Conservation (phyloP, 768 basidiomycete genomes). For the Lactarius indigo region DNA sequence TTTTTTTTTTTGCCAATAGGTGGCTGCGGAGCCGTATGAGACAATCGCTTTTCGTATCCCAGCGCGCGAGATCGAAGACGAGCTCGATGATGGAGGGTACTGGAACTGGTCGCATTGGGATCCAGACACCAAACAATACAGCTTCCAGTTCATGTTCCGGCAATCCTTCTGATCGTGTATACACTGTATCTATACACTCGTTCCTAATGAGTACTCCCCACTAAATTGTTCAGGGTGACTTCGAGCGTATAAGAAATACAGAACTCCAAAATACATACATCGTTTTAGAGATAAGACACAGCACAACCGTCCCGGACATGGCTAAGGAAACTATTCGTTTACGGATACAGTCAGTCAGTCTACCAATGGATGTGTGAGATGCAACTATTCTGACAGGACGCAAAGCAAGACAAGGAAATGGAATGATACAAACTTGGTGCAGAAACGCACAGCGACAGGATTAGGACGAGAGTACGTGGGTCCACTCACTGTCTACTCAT, state of each 20-base stretch:
- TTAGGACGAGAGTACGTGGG: background rate
- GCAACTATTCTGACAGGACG: background rate
- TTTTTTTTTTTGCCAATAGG: constrained; percentile 42
- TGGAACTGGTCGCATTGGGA: constrained; percentile 99
- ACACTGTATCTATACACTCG: background rate
- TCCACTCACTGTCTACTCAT: background rate
- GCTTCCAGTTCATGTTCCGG: constrained; percentile 96
- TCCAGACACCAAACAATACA: constrained; percentile 97
- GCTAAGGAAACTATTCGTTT: background rate
- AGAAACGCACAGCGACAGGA: background rate
- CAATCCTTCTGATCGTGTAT: constrained; percentile 36
- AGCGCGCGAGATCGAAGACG: constrained; percentile 94
- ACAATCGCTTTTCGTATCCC: constrained; percentile 99
- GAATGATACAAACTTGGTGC: background rate
- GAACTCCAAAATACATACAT: constrained; percentile 13
- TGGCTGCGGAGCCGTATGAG: constrained; percentile 99
- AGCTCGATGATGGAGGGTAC: constrained; percentile 82
- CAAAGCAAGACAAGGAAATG: background rate
- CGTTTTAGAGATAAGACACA: constrained; percentile 11
- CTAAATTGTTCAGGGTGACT: background rate
- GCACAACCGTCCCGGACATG: background rate
- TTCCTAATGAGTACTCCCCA: background rate
- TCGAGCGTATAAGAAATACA: background rate
- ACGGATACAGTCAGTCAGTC: constrained; percentile 1
- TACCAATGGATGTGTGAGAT: background rate